These are phyloP conservation scores for Fusarium sp. DNA, from an alignment of 2,329 filamentous ascomycete genomes.

Conservation along the genomic window DNA sequence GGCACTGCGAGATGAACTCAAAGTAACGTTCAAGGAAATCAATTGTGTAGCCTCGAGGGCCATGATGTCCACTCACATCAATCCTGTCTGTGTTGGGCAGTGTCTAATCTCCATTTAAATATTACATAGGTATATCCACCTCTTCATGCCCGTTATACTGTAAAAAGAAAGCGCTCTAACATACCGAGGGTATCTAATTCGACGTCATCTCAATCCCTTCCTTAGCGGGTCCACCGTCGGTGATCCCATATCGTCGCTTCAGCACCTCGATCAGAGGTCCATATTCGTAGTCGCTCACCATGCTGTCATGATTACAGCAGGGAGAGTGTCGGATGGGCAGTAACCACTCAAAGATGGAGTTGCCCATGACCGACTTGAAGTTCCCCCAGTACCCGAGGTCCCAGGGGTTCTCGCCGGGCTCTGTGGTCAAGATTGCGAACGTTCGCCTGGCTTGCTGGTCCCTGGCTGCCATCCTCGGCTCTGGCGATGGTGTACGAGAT, in stretches of 20 bases:
- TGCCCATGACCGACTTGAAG: slow-evolving; percentile 84
- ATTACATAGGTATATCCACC: slow-evolving; percentile 19
- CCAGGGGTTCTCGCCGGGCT: slow-evolving; percentile 86
- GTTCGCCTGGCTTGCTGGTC: slow-evolving; percentile 68
- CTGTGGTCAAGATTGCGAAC: slow-evolving; percentile 83
- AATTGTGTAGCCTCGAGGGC: background rate
- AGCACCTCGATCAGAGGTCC: slow-evolving; percentile 71
- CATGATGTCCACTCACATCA: background rate
- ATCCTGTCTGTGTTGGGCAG: background rate
- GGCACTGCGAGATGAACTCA: background rate
- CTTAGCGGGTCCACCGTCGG: slow-evolving; percentile 16
- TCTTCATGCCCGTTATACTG: slow-evolving; percentile 2
- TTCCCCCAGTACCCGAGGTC: slow-evolving; percentile 79
- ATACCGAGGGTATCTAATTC: slow-evolving; percentile 35
- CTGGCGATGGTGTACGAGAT: slow-evolving; percentile 27
- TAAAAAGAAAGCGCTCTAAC: background rate
- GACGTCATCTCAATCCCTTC: slow-evolving; percentile 34
- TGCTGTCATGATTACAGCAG: slow-evolving; percentile 74
- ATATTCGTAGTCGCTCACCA: slow-evolving; percentile 75
- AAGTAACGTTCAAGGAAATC: background rate
- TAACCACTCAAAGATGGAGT: slow-evolving; percentile 79
- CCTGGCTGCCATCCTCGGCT: slow-evolving; percentile 42
- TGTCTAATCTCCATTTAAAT: slow-evolving; percentile 10
- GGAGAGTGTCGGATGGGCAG: slow-evolving; percentile 82
- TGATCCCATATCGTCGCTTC: slow-evolving; percentile 54